Conservation (phyloP, 805 yeast genomes). For the Saccharomycopsis synnaedendra region DNA sequence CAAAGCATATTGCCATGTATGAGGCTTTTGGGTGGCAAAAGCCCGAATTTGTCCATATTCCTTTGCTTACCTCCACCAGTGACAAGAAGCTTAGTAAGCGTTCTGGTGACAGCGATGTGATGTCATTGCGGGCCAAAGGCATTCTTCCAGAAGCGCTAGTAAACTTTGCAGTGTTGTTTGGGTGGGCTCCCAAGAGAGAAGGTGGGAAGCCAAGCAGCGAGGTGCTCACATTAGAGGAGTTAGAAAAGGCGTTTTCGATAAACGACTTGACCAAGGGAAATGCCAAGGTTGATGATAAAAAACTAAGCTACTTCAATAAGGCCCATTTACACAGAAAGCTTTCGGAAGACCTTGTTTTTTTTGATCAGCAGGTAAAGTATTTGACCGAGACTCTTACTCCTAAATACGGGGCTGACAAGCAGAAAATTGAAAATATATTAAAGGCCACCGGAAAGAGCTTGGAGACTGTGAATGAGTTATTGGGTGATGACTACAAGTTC, state of each 20-base stretch:
- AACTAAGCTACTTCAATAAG: constrained; percentile 69
- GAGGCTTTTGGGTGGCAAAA: constrained; percentile 76
- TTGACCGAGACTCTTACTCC: constrained; percentile 22
- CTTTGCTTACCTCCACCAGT: constrained; percentile 60
- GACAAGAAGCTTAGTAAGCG: constrained; percentile 82
- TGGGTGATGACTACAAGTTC: constrained; percentile 28
- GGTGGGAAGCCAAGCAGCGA: constrained; percentile 39
- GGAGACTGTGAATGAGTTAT: constrained; percentile 41
- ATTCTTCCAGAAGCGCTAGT: constrained; percentile 78
- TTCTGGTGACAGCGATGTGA: constrained; percentile 68
- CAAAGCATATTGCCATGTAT: constrained; percentile 84
- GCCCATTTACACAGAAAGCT: constrained; percentile 42
- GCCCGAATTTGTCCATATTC: constrained; percentile 83
- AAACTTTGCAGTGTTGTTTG: constrained; percentile 82
- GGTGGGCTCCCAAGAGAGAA: constrained; percentile 80
- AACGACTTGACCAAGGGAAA: constrained; percentile 83
- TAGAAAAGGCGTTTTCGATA: constrained; percentile 46
- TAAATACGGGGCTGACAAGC: constrained; percentile 10
- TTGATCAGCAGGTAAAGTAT: constrained; percentile 11
- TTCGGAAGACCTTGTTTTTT: constrained; percentile 21
- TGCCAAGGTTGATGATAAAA: constrained; percentile 77
- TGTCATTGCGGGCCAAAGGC: constrained; percentile 40
- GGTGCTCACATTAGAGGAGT: constrained; percentile 36
- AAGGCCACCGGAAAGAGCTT: constrained; percentile 36
- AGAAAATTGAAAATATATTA: constrained; percentile 31